phyloP scores from a whole-genome alignment of 2,329 filamentous ascomycete genomes.

The Fusarium kyushuense region DNA sequence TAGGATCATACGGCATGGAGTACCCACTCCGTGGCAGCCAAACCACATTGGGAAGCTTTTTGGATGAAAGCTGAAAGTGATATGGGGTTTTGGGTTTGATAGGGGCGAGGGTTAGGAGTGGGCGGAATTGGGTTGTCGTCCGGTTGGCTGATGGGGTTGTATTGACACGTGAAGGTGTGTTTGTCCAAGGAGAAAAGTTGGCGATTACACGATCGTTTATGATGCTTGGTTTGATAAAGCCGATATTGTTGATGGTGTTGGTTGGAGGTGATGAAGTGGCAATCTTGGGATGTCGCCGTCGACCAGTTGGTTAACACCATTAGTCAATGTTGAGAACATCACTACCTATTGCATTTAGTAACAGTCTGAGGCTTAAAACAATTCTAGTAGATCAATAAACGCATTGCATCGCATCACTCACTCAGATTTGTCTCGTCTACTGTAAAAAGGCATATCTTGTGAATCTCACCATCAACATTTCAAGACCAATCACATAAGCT shows the following conservation, averaged over 20 bases:
- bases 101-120: constrained; percentile 2
- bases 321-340: neutral
- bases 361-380: accelerated
- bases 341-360: neutral
- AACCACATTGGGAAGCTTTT: neutral
- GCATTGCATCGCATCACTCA: accelerated
- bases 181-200: neutral
- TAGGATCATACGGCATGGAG: neutral
- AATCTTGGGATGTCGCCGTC: neutral
- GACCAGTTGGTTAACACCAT: no score
- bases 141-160: neutral
- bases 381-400: accelerated
- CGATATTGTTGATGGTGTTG: neutral
- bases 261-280: neutral
- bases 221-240: neutral
- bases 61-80: neutral
- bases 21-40: neutral
- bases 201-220: neutral
- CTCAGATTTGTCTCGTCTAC: neutral
- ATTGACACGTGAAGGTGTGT: neutral
- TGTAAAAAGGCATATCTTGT: neutral
- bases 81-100: constrained; percentile 7
- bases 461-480: neutral
- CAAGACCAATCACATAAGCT: neutral
- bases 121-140: neutral